A percentile compares a stretch with the other conserved stretches of the same genome.
Evolutionary conservation across 768 basidiomycete genomes (phyloP).

Genomic region (Agrocybe pediades): DNA sequence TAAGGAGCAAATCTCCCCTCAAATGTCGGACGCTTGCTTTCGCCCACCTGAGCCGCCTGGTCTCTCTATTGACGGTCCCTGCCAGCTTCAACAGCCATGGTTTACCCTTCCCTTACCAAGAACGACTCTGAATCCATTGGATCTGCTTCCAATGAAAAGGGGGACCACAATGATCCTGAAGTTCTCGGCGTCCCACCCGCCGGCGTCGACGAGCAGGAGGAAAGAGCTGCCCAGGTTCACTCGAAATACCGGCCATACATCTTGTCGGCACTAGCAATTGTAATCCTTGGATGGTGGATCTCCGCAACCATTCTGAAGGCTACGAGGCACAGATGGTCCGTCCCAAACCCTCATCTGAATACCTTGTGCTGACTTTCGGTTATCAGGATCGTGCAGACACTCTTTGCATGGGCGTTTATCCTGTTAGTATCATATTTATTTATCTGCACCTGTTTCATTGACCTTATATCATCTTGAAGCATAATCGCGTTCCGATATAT

Average conservation of each 20-base stretch:
- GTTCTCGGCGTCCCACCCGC: neutral
- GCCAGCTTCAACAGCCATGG: constrained; percentile 13
- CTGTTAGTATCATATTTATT: constrained; percentile 50
- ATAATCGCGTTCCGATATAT: constrained; percentile 85
- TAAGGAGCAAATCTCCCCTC: neutral
- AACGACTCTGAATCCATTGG: constrained; percentile 52
- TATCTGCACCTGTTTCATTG: neutral
- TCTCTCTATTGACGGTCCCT: neutral
- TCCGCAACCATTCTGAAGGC: constrained; percentile 66
- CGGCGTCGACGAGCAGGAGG: neutral
- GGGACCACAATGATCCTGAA: neutral
- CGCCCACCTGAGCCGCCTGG: neutral
- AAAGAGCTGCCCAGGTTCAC: neutral
- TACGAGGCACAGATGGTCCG: constrained; percentile 78
- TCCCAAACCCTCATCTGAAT: constrained; percentile 6
- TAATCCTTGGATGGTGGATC: constrained; percentile 88
- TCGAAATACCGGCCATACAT: constrained; percentile 55
- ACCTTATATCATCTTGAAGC: constrained; percentile 37
- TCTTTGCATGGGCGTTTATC: constrained; percentile 85
- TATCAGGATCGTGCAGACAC: constrained; percentile 73
- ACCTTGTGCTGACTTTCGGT: constrained; percentile 7
- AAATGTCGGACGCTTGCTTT: neutral
- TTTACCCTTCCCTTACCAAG: neutral
- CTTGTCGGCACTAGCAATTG: constrained; percentile 50
- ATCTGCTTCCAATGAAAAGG: constrained; percentile 14